A percentile compares a stretch with the other conserved stretches of the same genome.
phyloP scores from a whole-genome alignment of 2,329 filamentous ascomycete species.

The Tolypocladium ovalisporum region DNA sequence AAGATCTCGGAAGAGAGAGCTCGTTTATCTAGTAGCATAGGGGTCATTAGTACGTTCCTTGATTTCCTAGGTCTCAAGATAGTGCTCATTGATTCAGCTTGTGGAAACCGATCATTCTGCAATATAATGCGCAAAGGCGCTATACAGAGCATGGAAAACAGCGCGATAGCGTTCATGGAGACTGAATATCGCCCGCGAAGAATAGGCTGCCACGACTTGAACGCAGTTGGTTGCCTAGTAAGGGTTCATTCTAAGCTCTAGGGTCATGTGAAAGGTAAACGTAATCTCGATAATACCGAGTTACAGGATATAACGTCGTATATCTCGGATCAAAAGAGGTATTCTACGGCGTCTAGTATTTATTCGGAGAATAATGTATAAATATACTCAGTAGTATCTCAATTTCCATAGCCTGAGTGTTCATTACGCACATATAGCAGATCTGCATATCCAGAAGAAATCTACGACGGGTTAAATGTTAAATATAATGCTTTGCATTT shows the following conservation, averaged over 20 bases:
- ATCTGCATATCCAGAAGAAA: no score
- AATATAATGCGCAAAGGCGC: neutral
- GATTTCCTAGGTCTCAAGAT: neutral
- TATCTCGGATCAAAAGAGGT: no score
- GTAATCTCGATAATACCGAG: neutral
- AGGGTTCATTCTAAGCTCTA: no score
- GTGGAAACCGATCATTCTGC: neutral
- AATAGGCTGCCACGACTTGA: neutral
- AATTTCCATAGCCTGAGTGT: no score
- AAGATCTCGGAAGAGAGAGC: conserved; percentile 1
- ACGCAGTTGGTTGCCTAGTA: neutral
- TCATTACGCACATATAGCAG: no score
- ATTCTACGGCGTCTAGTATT: no score
- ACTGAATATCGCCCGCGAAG: neutral
- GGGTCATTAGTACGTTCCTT: neutral
- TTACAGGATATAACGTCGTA: no score
- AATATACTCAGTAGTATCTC: no score
- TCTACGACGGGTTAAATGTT: no score
- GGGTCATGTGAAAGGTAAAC: no score
- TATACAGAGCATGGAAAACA: neutral
- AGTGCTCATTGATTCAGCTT: neutral
- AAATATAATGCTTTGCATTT: no score
- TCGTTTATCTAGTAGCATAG: neutral
- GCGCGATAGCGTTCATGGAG: neutral
- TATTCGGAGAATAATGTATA: no score